Conservation (phyloP, 1,284 basidiomycete species). For the Ceratobasidium sp. region DNA sequence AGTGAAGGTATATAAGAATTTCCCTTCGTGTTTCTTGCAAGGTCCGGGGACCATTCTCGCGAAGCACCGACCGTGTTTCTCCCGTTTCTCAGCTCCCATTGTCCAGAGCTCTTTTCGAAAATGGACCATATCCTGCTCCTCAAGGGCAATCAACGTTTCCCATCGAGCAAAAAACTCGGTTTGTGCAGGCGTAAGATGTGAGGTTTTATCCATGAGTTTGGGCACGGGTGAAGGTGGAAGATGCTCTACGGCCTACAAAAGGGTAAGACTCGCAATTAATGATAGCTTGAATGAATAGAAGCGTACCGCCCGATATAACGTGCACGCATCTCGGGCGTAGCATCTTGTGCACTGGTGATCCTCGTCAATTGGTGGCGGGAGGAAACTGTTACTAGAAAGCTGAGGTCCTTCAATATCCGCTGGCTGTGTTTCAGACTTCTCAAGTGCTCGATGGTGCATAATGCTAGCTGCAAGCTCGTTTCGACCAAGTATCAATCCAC, state of each 20-base stretch:
- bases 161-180: slow-evolving; percentile 88
- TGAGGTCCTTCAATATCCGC: slow-evolving; percentile 50
- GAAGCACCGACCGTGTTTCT: slow-evolving; percentile 85
- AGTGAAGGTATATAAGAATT: slow-evolving; percentile 36
- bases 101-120: slow-evolving; percentile 96
- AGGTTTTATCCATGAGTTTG: slow-evolving; percentile 79
- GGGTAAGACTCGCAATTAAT: not conserved
- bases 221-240: slow-evolving; percentile 77
- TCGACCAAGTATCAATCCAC: slow-evolving; percentile 82
- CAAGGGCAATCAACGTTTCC: slow-evolving; percentile 88
- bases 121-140: slow-evolving; percentile 87
- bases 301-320: slow-evolving; percentile 90
- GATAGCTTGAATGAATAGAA: not conserved
- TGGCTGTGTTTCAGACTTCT: slow-evolving; percentile 23
- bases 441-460: slow-evolving; percentile 60
- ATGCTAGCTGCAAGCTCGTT: slow-evolving; percentile 90
- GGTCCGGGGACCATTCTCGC: slow-evolving; percentile 71
- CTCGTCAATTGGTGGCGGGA: slow-evolving; percentile 91
- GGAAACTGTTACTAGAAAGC: slow-evolving; percentile 64
- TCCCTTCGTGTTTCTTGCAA: slow-evolving; percentile 22
- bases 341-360: slow-evolving; percentile 83
- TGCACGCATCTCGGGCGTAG: slow-evolving; percentile 87
- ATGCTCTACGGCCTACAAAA: slow-evolving; percentile 74
- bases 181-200: slow-evolving; percentile 79
- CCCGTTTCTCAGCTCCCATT: slow-evolving; percentile 82